Conservation (phyloP, 495 filamentous ascomycete genomes). For the Xylaria bambusicola region DNA sequence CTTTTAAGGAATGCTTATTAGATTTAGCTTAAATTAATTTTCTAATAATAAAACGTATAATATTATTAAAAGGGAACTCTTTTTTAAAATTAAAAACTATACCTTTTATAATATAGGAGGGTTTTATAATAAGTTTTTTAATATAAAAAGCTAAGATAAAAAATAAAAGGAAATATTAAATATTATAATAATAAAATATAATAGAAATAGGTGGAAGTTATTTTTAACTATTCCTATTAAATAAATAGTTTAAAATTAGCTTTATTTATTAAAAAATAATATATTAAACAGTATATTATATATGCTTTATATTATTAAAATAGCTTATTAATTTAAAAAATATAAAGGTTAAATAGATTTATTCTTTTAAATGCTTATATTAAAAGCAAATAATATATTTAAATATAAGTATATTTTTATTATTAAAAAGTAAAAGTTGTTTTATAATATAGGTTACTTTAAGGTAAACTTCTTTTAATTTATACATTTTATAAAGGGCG, state of each 20-base stretch:
- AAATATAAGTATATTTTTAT: not conserved
- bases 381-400: not conserved
- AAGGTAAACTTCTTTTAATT: conserved; percentile 2
- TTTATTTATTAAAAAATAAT: not conserved
- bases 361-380: not conserved
- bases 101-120: not conserved
- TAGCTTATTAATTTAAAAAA: not conserved
- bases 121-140: conserved; percentile 4
- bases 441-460: not conserved
- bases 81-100: not conserved
- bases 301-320: not conserved
- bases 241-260: not conserved
- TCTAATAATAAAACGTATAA: not conserved
- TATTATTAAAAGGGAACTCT: not conserved
- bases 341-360: conserved; percentile 2
- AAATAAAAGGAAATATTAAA: not conserved
- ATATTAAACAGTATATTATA: not conserved
- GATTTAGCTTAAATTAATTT: not conserved
- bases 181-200: not conserved
- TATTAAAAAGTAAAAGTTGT: not conserved
- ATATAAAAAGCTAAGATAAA: not conserved
- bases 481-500: not conserved
- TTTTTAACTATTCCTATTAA: not conserved
- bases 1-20: not conserved
- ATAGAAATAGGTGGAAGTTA: not conserved